Percentiles rank a stretch among this genome's conserved stretches.
Evolutionary conservation across 129 eudicot genomes (phyloP).

Genomic region (Flaveria linearis): DNA sequence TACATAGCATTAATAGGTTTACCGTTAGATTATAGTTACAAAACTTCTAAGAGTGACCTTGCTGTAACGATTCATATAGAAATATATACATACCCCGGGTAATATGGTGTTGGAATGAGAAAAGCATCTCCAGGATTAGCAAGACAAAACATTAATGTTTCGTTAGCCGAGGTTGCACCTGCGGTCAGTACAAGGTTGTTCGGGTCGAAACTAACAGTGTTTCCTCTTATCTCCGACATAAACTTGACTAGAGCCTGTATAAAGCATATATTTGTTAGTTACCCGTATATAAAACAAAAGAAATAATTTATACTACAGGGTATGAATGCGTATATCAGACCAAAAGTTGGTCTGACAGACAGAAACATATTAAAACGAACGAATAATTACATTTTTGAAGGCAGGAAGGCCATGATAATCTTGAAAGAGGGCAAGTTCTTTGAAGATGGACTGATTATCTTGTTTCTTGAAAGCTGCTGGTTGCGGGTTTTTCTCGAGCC

Average conservation of each 20-base stretch:
- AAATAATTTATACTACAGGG: no score
- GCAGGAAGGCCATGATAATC: conserved; percentile 97
- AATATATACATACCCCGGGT: conserved; percentile 68
- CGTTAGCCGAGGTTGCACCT: conserved; percentile 95
- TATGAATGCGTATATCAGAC: no score
- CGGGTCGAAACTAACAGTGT: conserved; percentile 68
- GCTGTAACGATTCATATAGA: neutral
- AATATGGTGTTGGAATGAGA: conserved; percentile 91
- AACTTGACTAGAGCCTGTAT: conserved; percentile 76
- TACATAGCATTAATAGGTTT: conserved; percentile 30
- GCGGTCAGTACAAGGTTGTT: conserved; percentile 81
- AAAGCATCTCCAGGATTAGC: conserved; percentile 90
- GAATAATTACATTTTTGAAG: conserved; percentile 71
- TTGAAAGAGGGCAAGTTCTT: conserved; percentile 91
- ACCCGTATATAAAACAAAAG: neutral
- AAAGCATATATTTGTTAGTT: neutral
- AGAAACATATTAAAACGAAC: no score
- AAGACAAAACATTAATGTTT: conserved; percentile 84
- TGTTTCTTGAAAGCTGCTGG: conserved; percentile 58
- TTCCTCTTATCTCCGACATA: conserved; percentile 86
- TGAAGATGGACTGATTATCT: conserved; percentile 60
- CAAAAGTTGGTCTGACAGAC: no score
- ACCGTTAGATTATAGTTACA: neutral
- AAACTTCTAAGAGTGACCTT: neutral
- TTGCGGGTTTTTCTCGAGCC: conserved; percentile 79